Base-by-base conservation (phyloP, 148 eudicot genomes). In the Persicaria maculosa region DNA sequence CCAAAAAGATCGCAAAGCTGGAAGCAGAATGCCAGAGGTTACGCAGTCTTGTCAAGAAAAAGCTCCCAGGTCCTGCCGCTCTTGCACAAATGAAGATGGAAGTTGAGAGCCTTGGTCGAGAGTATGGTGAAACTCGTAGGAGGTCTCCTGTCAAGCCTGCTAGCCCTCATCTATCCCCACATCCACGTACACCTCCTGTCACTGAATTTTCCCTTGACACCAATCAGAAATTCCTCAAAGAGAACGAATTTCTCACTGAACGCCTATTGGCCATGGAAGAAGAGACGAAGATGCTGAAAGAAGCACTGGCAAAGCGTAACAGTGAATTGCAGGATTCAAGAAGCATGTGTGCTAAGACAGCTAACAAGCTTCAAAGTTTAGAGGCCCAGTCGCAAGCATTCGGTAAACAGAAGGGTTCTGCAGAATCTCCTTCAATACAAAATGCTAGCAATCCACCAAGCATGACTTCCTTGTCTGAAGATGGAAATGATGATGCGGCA, bases 1-100 rank as follows among this genome's bases (percentile, higher is more conserved):
- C 82, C 25, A 96, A 92, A 85, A 96, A 90, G 82, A 87, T 96
- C 50, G 81, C 97, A 36, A 96, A 96, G 84, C 82, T 96, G 50
- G 99, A 96, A 81, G 90, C 97, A 6, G 99, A 96, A 77, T 96
- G 99, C 81, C 99, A 96, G 81, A 91, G 97, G 67, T 79, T 96
- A 69, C 88, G 99, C 25, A 95, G 95, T 73, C 99, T 96, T 82
- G 99, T 96, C 10, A 77, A 91, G 68, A 96, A 96, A 86, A 96
- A 92, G 79, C 83, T 96, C 75, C 99, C 99, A 14, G 97, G 99
- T 64, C 97, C 99, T 45, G 99, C 99, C 68, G 99, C 99, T 11
- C 72, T 92, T 71, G 99, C 99, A 45, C 99, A 96, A 80, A 96
- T 96, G 99, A 96, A 91, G 84, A 82, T 89, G 17, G 99, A 96